A percentile compares a stretch with the other conserved stretches of the same genome.
These are phyloP conservation scores for Hymenoscyphus linearis DNA, from an alignment of 2,329 filamentous ascomycete species.

Conservation along the genomic window DNA sequence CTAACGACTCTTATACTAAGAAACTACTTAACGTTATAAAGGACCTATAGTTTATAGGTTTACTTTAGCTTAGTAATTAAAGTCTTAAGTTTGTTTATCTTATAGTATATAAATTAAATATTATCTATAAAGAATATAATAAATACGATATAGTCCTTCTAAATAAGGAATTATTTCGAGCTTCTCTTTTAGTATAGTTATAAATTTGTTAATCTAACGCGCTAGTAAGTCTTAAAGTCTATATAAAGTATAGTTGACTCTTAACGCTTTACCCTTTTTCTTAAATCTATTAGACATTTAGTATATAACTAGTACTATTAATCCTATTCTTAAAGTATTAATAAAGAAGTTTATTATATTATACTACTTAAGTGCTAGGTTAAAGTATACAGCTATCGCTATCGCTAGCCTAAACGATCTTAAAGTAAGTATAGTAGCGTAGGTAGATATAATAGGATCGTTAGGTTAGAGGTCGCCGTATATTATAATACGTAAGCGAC, in stretches of 20 bases:
- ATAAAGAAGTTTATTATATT: too few relatives aligned
- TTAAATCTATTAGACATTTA: too few relatives aligned
- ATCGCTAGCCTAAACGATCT: too few relatives aligned
- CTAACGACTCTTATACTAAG: background rate
- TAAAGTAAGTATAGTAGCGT: too few relatives aligned
- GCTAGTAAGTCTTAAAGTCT: background rate
- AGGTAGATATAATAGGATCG: too few relatives aligned
- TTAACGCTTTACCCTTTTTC: background rate
- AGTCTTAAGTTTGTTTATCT: background rate
- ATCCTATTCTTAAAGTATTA: too few relatives aligned
- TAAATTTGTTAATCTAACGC: background rate
- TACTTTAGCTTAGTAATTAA: background rate
- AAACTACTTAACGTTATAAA: background rate
- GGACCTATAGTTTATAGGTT: background rate
- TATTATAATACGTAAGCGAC: too few relatives aligned
- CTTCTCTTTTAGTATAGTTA: background rate
- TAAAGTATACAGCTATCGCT: too few relatives aligned
- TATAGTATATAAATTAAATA: background rate
- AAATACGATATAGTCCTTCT: background rate
- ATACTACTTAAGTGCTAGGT: too few relatives aligned
- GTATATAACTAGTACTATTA: too few relatives aligned
- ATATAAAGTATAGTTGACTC: background rate
- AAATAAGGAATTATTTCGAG: background rate
- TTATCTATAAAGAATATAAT: background rate
- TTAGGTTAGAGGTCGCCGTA: too few relatives aligned